These are phyloP conservation scores for Neoscytalidium dimidiatum DNA, from an alignment of 2,329 filamentous ascomycete species.

Conservation along the genomic window DNA sequence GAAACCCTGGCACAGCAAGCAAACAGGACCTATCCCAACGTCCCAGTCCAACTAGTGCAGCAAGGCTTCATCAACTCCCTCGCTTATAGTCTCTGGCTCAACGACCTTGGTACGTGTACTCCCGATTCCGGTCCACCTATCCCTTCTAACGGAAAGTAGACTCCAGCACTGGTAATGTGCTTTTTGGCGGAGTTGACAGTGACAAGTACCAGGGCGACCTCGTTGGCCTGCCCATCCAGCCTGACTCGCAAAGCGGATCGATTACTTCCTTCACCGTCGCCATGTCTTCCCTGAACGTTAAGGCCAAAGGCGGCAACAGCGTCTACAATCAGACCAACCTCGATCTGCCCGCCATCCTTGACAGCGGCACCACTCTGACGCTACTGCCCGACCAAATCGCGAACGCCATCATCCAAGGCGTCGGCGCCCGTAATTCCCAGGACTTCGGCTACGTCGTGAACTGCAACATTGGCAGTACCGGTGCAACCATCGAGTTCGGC, in stretches of 20 bases:
- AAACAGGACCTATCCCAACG: slow-evolving; percentile 59
- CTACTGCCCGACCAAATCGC: slow-evolving; percentile 61
- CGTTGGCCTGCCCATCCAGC: slow-evolving; percentile 64
- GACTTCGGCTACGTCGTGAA: slow-evolving; percentile 3
- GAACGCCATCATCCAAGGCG: slow-evolving; percentile 11
- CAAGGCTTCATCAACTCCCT: slow-evolving; percentile 64
- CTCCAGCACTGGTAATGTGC: slow-evolving; percentile 59
- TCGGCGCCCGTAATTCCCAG: neutral
- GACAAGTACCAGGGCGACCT: slow-evolving; percentile 65
- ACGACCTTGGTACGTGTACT: slow-evolving; percentile 58
- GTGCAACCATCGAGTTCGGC: slow-evolving; percentile 7
- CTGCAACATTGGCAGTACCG: slow-evolving; percentile 4
- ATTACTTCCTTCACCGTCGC: slow-evolving; percentile 18
- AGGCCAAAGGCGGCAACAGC: neutral
- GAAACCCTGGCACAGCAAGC: slow-evolving; percentile 1
- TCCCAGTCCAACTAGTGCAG: slow-evolving; percentile 66
- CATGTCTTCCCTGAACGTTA: slow-evolving; percentile 4
- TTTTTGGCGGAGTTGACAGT: slow-evolving; percentile 75
- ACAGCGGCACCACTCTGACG: slow-evolving; percentile 68
- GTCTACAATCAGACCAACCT: slow-evolving; percentile 9
- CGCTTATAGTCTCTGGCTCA: slow-evolving; percentile 63
- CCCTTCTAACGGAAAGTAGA: neutral
- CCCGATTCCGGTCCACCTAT: slow-evolving; percentile 36
- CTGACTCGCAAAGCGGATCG: neutral
- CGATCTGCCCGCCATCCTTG: slow-evolving; percentile 54